phyloP scores from a whole-genome alignment of 2,329 filamentous ascomycete genomes.

The Conoideocrella luteorostrata region DNA sequence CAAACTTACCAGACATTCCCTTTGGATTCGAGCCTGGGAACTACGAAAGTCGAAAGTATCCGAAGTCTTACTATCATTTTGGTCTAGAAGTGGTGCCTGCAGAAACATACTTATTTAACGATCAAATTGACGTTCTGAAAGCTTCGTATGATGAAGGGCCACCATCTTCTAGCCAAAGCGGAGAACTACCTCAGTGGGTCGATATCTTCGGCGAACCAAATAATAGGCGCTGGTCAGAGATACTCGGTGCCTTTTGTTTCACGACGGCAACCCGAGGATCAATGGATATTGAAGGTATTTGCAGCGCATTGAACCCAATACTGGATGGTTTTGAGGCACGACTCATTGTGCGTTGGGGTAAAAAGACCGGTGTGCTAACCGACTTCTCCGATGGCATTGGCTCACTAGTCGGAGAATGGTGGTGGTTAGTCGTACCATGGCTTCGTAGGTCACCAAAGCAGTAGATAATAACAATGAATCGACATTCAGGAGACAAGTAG shows the following conservation, averaged over 20 bases:
- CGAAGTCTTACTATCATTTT: slow-evolving; percentile 61
- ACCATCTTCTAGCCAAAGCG: slow-evolving; percentile 33
- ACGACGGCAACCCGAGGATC: slow-evolving; percentile 57
- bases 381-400: slow-evolving; percentile 33
- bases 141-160: slow-evolving; percentile 30
- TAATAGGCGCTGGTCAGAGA: slow-evolving; percentile 55
- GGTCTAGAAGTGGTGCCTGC: slow-evolving; percentile 55
- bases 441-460: slow-evolving; percentile 8
- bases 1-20: slow-evolving; percentile 54
- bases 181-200: slow-evolving; percentile 64
- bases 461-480: neutral
- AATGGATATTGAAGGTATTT: slow-evolving; percentile 45
- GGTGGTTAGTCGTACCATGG: slow-evolving; percentile 52
- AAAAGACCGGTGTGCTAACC: slow-evolving; percentile 43
- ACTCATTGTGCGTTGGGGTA: slow-evolving; percentile 54
- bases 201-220: slow-evolving; percentile 60
- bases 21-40: slow-evolving; percentile 66
- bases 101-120: slow-evolving; percentile 54
- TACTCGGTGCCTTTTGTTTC: slow-evolving; percentile 57
- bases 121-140: slow-evolving; percentile 37
- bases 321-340: slow-evolving; percentile 58
- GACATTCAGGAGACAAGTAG: too few species aligned
- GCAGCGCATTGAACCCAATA: slow-evolving; percentile 48
- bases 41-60: slow-evolving; percentile 64
- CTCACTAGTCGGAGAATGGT: slow-evolving; percentile 54